Base-by-base conservation (phyloP, 345 rosid species). In the Anastatica hierochuntica region DNA sequence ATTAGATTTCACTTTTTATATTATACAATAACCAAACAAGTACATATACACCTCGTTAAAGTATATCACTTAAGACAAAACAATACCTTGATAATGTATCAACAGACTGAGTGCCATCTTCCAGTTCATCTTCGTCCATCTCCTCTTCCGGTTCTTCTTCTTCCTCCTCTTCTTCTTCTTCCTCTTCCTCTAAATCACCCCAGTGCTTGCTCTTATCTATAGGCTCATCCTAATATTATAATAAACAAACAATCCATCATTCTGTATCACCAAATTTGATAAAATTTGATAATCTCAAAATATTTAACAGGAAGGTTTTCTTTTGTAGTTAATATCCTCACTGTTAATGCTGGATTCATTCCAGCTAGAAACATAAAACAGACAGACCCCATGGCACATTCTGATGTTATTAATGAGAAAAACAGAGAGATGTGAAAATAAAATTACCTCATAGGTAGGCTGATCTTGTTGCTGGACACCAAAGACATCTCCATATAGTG, bases 181-280 rank as follows among this genome's bases (percentile, higher is more conserved):
- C 94, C 59, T 84, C 96, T 65, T 94, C 99, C 78, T 94, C 99
- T 76, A 94, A 74, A 74, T 94, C 99, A 76, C 97, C 99, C 99
- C 99, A 94, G 64, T 94, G 99, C 74, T 83, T 94, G 10, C 81
- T 79, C 74, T 94, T 94, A 63, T 94, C 99, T 56, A 94, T 79
- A 35, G 99, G 99, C 77, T 94, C 99, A 60, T 85, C 97, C 99
- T 94, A 56, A 71, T 1, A 58, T 58, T 17, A 45, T 29, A 21
- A 38, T n/a, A 29, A 37, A 44, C 21, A 13, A 36, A 45, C 17
- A 58, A 20, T 9, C 43, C 49, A 15, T 38, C 13, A 59, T 0
- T 6, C 14, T 42, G 7, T 8, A 26, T 49, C 51, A 49, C 10
- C 33, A 57, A 24, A 42, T 52, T 21, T 19, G 40, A n/a, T n/a